These are phyloP conservation scores for Exutisphaerella laricina DNA, from an alignment of 2,329 filamentous ascomycete genomes.

Conservation along the genomic window DNA sequence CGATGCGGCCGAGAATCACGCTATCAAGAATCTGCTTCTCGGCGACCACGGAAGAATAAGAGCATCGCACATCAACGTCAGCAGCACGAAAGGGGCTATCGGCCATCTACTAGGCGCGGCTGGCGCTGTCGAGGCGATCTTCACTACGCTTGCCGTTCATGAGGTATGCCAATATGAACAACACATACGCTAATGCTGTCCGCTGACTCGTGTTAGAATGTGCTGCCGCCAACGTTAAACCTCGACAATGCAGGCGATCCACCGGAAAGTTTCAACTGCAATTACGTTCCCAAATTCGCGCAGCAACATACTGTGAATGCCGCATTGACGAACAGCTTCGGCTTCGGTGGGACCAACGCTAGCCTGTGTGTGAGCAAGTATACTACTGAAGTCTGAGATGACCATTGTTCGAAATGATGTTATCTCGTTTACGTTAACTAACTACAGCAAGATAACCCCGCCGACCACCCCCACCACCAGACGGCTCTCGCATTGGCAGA, in stretches of 20 bases:
- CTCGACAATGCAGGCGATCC: conserved; percentile 57
- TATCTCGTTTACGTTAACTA: too few relatives aligned
- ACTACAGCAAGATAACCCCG: too few relatives aligned
- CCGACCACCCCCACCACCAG: conserved; percentile 2
- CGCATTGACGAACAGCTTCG: conserved; percentile 90
- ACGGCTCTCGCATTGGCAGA: background rate
- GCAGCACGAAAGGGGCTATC: conserved; percentile 88
- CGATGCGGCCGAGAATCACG: conserved; percentile 79
- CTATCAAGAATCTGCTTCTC: conserved; percentile 71
- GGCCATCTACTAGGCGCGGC: conserved; percentile 89
- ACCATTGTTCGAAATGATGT: background rate
- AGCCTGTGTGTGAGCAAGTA: conserved; percentile 67
- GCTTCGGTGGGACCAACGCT: conserved; percentile 95
- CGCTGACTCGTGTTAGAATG: conserved; percentile 49
- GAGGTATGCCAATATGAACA: conserved; percentile 53
- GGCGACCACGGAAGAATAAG: conserved; percentile 61
- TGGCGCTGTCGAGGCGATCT: conserved; percentile 83
- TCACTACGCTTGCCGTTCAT: conserved; percentile 71
- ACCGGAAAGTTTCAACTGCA: conserved; percentile 65
- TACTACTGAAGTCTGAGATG: conserved; percentile 3
- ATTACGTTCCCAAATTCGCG: conserved; percentile 69
- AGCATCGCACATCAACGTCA: conserved; percentile 67
- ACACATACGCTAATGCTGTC: background rate
- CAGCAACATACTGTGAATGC: conserved; percentile 67
- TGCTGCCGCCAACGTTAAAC: conserved; percentile 82